Evolutionary conservation across 2,329 filamentous ascomycete genomes (phyloP).

Genomic region (Xylaria sp.): DNA sequence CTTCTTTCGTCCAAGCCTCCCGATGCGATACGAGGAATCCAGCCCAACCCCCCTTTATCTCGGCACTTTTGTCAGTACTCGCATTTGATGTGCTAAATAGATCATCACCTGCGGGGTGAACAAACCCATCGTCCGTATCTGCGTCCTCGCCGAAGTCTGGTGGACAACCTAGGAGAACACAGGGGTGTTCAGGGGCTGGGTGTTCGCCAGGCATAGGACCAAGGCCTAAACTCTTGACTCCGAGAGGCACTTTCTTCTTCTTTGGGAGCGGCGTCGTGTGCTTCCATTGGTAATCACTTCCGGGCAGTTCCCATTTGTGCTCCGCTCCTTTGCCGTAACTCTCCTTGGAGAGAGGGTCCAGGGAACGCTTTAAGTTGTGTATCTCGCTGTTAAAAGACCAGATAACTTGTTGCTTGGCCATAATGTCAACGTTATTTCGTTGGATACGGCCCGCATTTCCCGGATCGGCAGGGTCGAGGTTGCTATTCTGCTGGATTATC

Average conservation of each 20-base stretch:
- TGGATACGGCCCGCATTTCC: slow-evolving; percentile 34
- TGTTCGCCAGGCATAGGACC: slow-evolving; percentile 40
- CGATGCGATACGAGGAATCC: neutral
- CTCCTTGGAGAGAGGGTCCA: slow-evolving; percentile 15
- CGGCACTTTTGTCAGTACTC: too few relatives aligned
- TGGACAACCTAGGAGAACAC: slow-evolving; percentile 38
- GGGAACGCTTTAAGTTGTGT: slow-evolving; percentile 20
- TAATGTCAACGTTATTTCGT: slow-evolving; percentile 42
- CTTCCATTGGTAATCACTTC: slow-evolving; percentile 15
- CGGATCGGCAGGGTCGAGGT: slow-evolving; percentile 38
- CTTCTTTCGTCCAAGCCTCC: neutral
- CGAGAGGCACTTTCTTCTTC: slow-evolving; percentile 29
- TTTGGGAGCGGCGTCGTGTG: slow-evolving; percentile 25
- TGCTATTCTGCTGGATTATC: slow-evolving; percentile 18
- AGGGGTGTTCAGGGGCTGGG: slow-evolving; percentile 26
- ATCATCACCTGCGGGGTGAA: neutral
- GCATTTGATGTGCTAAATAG: neutral
- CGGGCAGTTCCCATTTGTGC: slow-evolving; percentile 23
- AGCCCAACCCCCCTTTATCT: slow-evolving; percentile 6
- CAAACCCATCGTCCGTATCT: neutral
- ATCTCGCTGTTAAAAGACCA: slow-evolving; percentile 39
- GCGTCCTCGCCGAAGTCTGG: slow-evolving; percentile 17
- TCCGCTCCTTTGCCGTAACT: slow-evolving; percentile 21
- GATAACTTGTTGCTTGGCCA: slow-evolving; percentile 39
- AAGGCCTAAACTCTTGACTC: slow-evolving; percentile 30